Evolutionary conservation across 306 rosid species (phyloP), one percentile per base, ranked within the genome.

Genomic region (Vigna mungo): DNA sequence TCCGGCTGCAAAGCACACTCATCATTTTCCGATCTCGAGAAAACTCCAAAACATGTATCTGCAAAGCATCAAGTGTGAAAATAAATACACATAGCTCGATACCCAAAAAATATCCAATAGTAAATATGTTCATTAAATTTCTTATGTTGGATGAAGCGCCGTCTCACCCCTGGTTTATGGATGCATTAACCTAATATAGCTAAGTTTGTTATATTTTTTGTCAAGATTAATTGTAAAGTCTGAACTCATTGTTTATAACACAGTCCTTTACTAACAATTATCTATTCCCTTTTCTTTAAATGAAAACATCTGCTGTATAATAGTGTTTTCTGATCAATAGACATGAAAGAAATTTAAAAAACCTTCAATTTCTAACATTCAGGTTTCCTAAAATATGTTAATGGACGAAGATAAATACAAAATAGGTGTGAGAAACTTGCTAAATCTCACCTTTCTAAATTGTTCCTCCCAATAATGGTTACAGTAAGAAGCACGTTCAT

Each of bases 11-110:
- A 56, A 92, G 90, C 78, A 92, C 88, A 87, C 97, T 92, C 98
- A 95, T 92, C 97, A 95, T 90, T 88, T 95, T 95, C 68, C 98
- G 91, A 82, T 95, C 96, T 61, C 96, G 96, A 75, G 98, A 88
- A 80, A 95, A 95, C 13, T 95, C 96, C 88, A 89, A 85, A 46
- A 85, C 78, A 78, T 91, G 84, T 58, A 92, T 82, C 98, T 94
- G 90, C 86, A 78, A 83, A 86, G 78, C 64, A 83, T 81, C 70
- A 83, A 74, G 60, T n/a, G 79, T 79, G 76, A 75, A 66, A 65
- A 58, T 18, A 78, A 73, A 74, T 60, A 78, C 56, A 56, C 53
- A 72, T 32, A 21, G 43, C 34, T 18, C 43, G 7, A 34, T 48
- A 53, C 67, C 23, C 16, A 52, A 44, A 69, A 71, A 70, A 81